A percentile compares a stretch with the other conserved stretches of the same genome.
Evolutionary conservation across 129 eudicot species (phyloP).

Genomic region (Tagetes erecta): DNA sequence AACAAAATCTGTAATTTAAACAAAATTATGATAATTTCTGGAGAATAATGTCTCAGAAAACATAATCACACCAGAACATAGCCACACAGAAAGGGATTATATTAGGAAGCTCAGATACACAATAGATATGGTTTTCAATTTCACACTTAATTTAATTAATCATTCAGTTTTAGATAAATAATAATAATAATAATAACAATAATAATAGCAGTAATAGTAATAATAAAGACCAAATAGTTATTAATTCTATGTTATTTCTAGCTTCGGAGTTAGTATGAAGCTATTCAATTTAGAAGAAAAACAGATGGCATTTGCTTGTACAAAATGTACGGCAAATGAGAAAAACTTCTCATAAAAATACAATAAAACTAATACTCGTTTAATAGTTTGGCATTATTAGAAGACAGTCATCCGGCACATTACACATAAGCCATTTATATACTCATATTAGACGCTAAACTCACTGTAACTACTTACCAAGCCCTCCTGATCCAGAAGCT

Average conservation of each 20-base stretch:
- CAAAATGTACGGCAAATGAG: conserved; percentile 3
- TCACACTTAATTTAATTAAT: conserved; percentile 8
- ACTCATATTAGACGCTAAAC: conserved; percentile 18
- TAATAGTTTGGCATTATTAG: neutral
- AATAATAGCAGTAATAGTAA: too few relatives aligned
- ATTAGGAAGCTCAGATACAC: neutral
- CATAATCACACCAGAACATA: conserved; percentile 24
- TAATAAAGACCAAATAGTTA: too few relatives aligned
- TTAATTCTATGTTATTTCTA: too few relatives aligned
- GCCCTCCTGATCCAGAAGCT: conserved; percentile 95
- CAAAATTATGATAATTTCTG: conserved; percentile 6
- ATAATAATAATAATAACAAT: neutral
- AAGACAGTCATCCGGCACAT: neutral
- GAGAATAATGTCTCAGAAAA: neutral
- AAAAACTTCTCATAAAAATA: neutral
- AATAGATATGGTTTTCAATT: neutral
- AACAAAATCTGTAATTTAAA: conserved; percentile 66
- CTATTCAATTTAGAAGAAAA: neutral
- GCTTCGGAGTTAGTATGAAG: neutral
- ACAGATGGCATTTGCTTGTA: neutral
- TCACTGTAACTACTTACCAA: conserved; percentile 50
- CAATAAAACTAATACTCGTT: neutral
- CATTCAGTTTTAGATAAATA: neutral
- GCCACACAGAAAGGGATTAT: conserved; percentile 6
- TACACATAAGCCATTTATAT: conserved; percentile 4